Base-by-base conservation (phyloP, 345 rosid species). In the Lepidium africanum region DNA sequence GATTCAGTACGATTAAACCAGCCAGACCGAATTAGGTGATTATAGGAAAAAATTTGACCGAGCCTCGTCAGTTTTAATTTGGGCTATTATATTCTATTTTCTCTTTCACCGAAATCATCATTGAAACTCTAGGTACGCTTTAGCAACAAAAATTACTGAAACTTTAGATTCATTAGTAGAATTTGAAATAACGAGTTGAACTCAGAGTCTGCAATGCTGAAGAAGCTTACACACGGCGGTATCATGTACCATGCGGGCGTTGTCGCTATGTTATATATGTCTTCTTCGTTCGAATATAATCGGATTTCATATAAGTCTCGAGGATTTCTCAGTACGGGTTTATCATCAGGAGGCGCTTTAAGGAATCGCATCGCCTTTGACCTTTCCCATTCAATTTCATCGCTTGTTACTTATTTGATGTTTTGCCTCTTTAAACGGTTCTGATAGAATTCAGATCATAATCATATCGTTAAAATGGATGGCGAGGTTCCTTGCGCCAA, bases 381-480 rank as follows among this genome's bases (percentile, higher is more conserved):
- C n/a, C n/a, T n/a, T n/a, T n/a, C 45, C 73, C 4, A 30, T 16
- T 65, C 71, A 13, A 40, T 65, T 79, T 50, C 53, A 51, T 10
- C 81, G 73, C 40, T 64, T 72, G 15, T 47, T 56, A 39, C 70
- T 83, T 51, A 68, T 81, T 70, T 82, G 87, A 12, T 85, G 84
- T 53, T 79, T 85, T 74, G 78, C 87, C 10, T 79, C 84, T 41
- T 71, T 79, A 30, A 69, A 68, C 7, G 80, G 55, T 40, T 76
- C 80, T 62, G 81, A 83, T 70, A 76, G 45, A 75, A 77, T 85
- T 36, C 71, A 74, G 76, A 84, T 85, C 77, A 76, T 67, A 85
- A 82, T 14, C 90, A 87, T 32, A 72, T 85, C 62, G 90, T 85
- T 14, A 87, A 85, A 72, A 85, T 85, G 87, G 87, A 85, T 59